phyloP scores from a whole-genome alignment of 108 stramenopile species.

The Cylindrotheca closterium region DNA sequence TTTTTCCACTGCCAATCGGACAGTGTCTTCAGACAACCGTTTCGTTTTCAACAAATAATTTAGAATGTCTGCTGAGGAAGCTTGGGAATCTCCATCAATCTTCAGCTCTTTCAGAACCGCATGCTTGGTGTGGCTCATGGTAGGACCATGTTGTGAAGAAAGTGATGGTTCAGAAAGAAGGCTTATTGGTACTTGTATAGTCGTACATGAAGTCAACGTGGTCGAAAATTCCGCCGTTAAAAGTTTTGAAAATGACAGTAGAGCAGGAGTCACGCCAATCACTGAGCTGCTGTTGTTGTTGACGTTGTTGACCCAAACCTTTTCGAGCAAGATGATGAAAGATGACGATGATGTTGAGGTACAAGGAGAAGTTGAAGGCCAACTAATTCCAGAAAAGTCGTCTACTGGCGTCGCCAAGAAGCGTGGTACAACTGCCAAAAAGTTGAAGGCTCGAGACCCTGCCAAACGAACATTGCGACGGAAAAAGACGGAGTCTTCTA shows the following conservation, averaged over 20 bases:
- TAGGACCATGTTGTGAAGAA: neutral
- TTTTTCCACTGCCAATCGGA: constrained; percentile 17
- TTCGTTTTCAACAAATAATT: constrained; percentile 25
- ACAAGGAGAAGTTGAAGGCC: neutral
- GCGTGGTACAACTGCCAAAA: constrained; percentile 13
- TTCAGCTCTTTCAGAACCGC: constrained; percentile 16
- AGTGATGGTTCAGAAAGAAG: too few relatives aligned
- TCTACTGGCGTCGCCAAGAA: constrained; percentile 24
- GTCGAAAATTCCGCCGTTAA: too few relatives aligned
- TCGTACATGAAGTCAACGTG: too few relatives aligned
- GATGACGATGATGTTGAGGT: constrained; percentile 15
- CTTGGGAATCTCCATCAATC: neutral
- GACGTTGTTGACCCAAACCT: neutral
- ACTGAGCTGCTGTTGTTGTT: neutral
- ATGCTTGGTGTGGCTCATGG: neutral
- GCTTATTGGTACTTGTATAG: too few relatives aligned
- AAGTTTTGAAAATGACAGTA: too few relatives aligned
- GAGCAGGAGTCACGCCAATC: too few relatives aligned
- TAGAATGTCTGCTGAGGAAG: constrained; percentile 21
- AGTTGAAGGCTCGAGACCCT: constrained; percentile 7
- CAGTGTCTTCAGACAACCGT: constrained; percentile 6
- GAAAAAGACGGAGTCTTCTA: constrained; percentile 11
- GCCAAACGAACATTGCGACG: constrained; percentile 10
- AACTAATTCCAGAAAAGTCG: constrained; percentile 21
- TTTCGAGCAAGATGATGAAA: constrained; percentile 25